These are phyloP conservation scores for Cerioporus squamosus DNA, from an alignment of 1,284 basidiomycete genomes.

Conservation along the genomic window DNA sequence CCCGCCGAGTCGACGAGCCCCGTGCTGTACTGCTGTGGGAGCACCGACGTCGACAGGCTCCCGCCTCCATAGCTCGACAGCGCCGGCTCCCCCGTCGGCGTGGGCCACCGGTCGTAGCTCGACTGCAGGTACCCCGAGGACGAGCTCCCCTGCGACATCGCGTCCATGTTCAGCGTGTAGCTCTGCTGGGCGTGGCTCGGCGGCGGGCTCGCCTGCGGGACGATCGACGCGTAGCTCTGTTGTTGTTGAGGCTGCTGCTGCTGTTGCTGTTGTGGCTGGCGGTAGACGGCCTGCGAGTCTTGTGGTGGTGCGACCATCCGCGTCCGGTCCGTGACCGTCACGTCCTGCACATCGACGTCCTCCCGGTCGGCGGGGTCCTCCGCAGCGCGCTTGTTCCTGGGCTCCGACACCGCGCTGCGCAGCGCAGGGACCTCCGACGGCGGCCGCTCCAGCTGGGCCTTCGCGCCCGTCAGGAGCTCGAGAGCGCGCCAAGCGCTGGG, in stretches of 20 bases:
- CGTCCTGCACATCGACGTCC: neutral
- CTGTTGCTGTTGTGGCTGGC: neutral
- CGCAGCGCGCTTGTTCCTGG: conserved; percentile 27
- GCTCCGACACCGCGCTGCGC: conserved; percentile 16
- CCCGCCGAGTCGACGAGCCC: conserved; percentile 53
- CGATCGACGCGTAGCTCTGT: conserved; percentile 20
- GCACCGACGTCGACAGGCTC: conserved; percentile 62
- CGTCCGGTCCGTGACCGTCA: conserved; percentile 19
- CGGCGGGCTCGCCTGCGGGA: conserved; percentile 6
- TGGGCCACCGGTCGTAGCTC: conserved; percentile 54
- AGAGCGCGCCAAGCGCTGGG: conserved; percentile 76
- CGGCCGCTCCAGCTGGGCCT: conserved; percentile 43
- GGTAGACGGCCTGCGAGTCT: conserved; percentile 20
- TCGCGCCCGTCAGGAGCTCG: conserved; percentile 72
- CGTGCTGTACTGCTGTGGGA: conserved; percentile 74
- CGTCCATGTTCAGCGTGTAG: conserved; percentile 29
- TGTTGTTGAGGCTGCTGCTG: conserved; percentile 3
- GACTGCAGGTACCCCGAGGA: conserved; percentile 38
- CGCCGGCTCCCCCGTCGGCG: conserved; percentile 36
- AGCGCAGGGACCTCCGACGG: conserved; percentile 12
- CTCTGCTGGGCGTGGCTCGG: conserved; percentile 12
- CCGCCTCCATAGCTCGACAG: conserved; percentile 41
- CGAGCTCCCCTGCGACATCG: conserved; percentile 21
- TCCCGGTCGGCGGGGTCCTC: conserved; percentile 26
- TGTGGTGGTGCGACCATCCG: conserved; percentile 15